Evolutionary conservation across 371 early-diverging fungal species (phyloP).

Genomic region (Lichtheimia ornata): DNA sequence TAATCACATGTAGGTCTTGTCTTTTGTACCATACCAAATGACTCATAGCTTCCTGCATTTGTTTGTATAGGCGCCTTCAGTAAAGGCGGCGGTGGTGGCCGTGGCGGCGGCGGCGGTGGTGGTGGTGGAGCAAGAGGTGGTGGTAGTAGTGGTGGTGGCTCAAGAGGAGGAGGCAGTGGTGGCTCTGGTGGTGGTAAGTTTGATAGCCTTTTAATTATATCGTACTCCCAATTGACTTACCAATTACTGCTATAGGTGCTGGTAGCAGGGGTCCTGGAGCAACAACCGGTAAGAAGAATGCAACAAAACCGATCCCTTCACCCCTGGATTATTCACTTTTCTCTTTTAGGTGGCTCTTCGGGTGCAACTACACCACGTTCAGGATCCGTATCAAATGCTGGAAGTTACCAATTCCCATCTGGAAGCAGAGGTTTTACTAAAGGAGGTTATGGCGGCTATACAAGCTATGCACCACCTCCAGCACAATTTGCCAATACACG

Average conservation of each 20-base stretch:
- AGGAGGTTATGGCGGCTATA: slow-evolving; percentile 42
- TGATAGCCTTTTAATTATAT: not conserved
- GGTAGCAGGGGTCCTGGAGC: slow-evolving; percentile 15
- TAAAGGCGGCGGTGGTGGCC: slow-evolving; percentile 30
- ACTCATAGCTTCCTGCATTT: too few relatives aligned
- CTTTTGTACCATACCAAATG: too few relatives aligned
- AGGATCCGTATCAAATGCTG: slow-evolving; percentile 19
- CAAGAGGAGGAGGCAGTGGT: slow-evolving; percentile 5
- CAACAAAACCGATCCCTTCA: not conserved
- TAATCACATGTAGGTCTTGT: too few relatives aligned
- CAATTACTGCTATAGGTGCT: slow-evolving; percentile 1
- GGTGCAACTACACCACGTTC: slow-evolving; percentile 15
- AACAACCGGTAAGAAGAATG: slow-evolving; percentile 7
- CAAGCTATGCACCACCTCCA: slow-evolving; percentile 15
- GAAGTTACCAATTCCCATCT: slow-evolving; percentile 22
- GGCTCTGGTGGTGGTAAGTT: slow-evolving; percentile 19
- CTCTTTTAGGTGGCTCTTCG: slow-evolving; percentile 1
- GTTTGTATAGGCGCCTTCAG: slow-evolving; percentile 10
- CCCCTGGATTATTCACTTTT: slow-evolving; percentile 2
- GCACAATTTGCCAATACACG: slow-evolving; percentile 23
- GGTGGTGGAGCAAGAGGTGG: slow-evolving; percentile 24
- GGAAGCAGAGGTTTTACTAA: slow-evolving; percentile 21
- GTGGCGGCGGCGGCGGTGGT: slow-evolving; percentile 24
- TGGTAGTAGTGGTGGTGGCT: slow-evolving; percentile 12
- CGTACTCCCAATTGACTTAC: not conserved